These are phyloP conservation scores for Volvariella volvacea DNA, from an alignment of 1,284 basidiomycete genomes.

Conservation along the genomic window DNA sequence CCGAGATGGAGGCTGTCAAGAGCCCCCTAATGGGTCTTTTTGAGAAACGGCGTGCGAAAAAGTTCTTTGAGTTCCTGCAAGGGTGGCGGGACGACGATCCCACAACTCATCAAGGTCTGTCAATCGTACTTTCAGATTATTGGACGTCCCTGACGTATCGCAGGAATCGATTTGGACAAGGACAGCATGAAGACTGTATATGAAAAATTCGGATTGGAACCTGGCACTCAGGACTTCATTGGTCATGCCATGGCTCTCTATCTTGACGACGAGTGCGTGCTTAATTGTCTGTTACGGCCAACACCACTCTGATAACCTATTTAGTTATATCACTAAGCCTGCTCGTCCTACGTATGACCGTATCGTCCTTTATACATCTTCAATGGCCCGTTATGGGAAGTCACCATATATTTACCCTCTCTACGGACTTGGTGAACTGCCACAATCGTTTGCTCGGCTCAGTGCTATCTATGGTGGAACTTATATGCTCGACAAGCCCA, in stretches of 20 bases:
- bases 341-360: conserved; percentile 91
- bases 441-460: conserved; percentile 96
- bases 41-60: conserved; percentile 97
- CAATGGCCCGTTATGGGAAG: conserved; percentile 99
- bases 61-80: conserved; percentile 98
- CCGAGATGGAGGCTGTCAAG: conserved; percentile 95
- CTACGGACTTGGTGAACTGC: conserved; percentile 98
- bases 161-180: conserved; percentile 82
- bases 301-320: conserved; percentile 4
- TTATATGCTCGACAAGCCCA: conserved; percentile 98
- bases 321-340: conserved; percentile 87
- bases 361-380: conserved; percentile 95
- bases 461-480: conserved; percentile 99
- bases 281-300: background rate
- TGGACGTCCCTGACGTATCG: conserved; percentile 4
- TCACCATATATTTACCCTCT: conserved; percentile 99
- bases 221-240: conserved; percentile 98
- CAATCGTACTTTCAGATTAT: background rate
- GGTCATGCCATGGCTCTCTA: conserved; percentile 99
- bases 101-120: conserved; percentile 86
- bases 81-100: conserved; percentile 94
- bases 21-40: conserved; percentile 97
- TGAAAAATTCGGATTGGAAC: conserved; percentile 94
- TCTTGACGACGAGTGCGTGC: conserved; percentile 89
- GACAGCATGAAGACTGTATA: conserved; percentile 92